Base-by-base conservation (phyloP, 2,329 filamentous ascomycete genomes). In the Graphilbum fragrans region DNA sequence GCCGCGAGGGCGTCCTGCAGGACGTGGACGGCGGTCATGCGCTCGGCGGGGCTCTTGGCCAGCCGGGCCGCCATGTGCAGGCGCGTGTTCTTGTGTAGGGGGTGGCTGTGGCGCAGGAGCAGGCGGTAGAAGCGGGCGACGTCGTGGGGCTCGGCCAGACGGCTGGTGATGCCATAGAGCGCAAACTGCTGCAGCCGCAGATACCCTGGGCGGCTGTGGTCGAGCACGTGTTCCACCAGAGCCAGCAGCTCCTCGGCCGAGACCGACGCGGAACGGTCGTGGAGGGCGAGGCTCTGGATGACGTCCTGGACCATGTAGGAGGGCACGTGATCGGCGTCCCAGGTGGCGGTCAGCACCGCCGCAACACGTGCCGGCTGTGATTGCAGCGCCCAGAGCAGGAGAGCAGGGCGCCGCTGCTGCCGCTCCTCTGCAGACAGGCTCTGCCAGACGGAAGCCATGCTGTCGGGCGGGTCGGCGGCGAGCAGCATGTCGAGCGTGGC, bases 41-140 rank as follows among this genome's bases (percentile, higher is more conserved):
- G 73, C 50, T 65, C 56, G 5, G 50, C 45, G 12, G 51, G 47
- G 31, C 9, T 53, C 50, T 36, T 54, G 53, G 71, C 67, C 21
- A 80, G 52, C 4, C 56, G 60, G 34, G 55, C 56, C 3, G 69
- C 69, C 35, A 74, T 62, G 2, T 71, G 66, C 3, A 73, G 51
- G 16, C 61, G 53, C 0, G 72, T 75, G 45, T 68, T 55, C 10
- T 49, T 47, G 35, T 66, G 60, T 5, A 72, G 44, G 5, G 48
- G 46, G 21, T 59, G 53, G 1, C 47, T 43, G 8, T 52, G 47
- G 17, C 47, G 43, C 6, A 46, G 41, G 9, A 72, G 48, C 9
- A 59, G 52, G 3, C 49, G 43, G 42, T 65, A 64, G 2, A 72
- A 50, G 11, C 58, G 52, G 4, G 51, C 41, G 3, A 53, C 47